These are phyloP conservation scores for Cercophora samala DNA, from an alignment of 495 filamentous ascomycete species.

Conservation along the genomic window DNA sequence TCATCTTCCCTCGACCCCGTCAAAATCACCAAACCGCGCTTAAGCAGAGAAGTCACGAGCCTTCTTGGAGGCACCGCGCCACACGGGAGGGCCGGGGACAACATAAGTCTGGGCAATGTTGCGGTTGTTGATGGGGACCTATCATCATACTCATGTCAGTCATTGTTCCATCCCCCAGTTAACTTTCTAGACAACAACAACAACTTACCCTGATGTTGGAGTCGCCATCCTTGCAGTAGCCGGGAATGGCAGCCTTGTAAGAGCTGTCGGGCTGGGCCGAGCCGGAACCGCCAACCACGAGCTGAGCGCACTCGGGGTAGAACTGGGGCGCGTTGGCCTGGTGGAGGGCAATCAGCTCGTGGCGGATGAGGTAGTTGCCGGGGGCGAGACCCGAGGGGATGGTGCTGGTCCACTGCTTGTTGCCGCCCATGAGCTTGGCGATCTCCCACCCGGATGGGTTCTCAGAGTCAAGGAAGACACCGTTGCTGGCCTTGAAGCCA, in stretches of 20 bases:
- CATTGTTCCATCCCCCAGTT: background rate
- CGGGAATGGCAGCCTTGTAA: constrained; percentile 49
- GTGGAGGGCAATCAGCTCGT: constrained; percentile 58
- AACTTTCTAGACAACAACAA: background rate
- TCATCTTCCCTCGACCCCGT: background rate
- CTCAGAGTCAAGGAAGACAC: constrained; percentile 34
- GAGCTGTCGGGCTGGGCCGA: constrained; percentile 40
- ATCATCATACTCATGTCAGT: background rate
- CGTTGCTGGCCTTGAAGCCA: constrained; percentile 40
- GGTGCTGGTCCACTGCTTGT: constrained; percentile 50
- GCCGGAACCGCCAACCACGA: constrained; percentile 51
- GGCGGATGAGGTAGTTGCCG: constrained; percentile 58
- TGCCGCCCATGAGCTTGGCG: constrained; percentile 43
- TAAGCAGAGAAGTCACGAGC: constrained; percentile 3
- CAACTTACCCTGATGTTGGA: constrained; percentile 48
- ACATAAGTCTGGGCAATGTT: constrained; percentile 27
- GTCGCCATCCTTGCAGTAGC: constrained; percentile 49
- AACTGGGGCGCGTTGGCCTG: constrained; percentile 59
- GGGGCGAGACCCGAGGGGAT: constrained; percentile 50
- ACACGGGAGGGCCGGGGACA: constrained; percentile 32
- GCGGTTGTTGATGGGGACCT: constrained; percentile 32
- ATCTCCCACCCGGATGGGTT: constrained; percentile 32
- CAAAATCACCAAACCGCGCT: background rate
- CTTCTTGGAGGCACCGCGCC: constrained; percentile 17
- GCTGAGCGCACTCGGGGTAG: constrained; percentile 59